Evolutionary conservation across 352 stramenopile genomes (phyloP).

Genomic region (Phytophthora crassamura): DNA sequence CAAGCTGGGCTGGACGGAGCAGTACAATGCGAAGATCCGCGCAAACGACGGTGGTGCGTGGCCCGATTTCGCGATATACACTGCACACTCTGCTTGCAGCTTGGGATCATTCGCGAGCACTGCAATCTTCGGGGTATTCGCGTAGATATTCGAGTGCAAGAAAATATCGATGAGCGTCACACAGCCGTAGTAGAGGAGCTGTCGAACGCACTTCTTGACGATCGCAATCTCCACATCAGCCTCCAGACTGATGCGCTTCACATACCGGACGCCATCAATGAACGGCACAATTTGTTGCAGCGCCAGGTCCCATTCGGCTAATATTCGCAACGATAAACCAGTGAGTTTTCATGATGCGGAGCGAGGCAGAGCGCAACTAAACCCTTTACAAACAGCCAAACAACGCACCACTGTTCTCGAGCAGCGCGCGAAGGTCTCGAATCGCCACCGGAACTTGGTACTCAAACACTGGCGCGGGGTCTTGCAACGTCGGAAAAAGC

Average conservation of each 20-base stretch:
- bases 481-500: slow-evolving; percentile 78
- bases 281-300: slow-evolving; percentile 91
- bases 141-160: slow-evolving; percentile 91
- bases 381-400: background rate
- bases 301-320: slow-evolving; percentile 88
- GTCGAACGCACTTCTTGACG: slow-evolving; percentile 88
- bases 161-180: slow-evolving; percentile 93
- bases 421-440: slow-evolving; percentile 68
- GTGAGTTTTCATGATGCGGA: background rate
- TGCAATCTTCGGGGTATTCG: slow-evolving; percentile 69
- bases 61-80: slow-evolving; percentile 83
- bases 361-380: background rate
- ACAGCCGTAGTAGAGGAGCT: slow-evolving; percentile 91
- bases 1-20: slow-evolving; percentile 82
- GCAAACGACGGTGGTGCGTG: slow-evolving; percentile 62
- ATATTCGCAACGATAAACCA: slow-evolving; percentile 14
- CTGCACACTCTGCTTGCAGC: slow-evolving; percentile 76
- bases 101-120: slow-evolving; percentile 62
- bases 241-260: slow-evolving; percentile 90
- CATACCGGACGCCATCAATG: slow-evolving; percentile 91
- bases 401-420: slow-evolving; percentile 77
- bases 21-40: slow-evolving; percentile 89
- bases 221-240: slow-evolving; percentile 89
- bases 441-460: slow-evolving; percentile 88
- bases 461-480: slow-evolving; percentile 75